These are phyloP conservation scores for Ammopiptanthus mongolicus DNA, from an alignment of 306 rosid genomes.

Conservation along the genomic window DNA sequence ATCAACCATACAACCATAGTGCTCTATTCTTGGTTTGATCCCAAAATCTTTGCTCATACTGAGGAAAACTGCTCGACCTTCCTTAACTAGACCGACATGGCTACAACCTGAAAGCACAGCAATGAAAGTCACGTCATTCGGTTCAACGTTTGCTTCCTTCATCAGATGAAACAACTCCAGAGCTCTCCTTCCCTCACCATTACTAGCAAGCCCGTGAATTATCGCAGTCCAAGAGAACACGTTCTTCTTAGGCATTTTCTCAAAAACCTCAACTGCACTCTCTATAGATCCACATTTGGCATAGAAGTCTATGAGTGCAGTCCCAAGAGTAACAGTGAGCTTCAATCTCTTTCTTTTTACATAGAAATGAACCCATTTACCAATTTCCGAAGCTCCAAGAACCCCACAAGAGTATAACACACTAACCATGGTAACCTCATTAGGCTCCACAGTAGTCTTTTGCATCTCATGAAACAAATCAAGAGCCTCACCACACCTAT, in stretches of 20 bases:
- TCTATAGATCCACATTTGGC: constrained; percentile 55
- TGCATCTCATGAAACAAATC: constrained; percentile 55
- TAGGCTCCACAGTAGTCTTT: constrained; percentile 44
- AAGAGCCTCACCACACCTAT: constrained; percentile 54
- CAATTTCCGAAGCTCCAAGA: constrained; percentile 59
- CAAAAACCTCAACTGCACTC: constrained; percentile 46
- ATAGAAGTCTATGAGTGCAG: constrained; percentile 58
- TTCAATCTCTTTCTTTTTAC: constrained; percentile 50
- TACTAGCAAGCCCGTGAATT: constrained; percentile 61
- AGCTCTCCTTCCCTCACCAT: constrained; percentile 51
- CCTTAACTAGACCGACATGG: constrained; percentile 51
- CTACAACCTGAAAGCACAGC: constrained; percentile 53
- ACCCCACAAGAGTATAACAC: constrained; percentile 52
- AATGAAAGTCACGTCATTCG: constrained; percentile 56
- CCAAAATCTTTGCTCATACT: constrained; percentile 44
- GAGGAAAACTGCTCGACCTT: constrained; percentile 44
- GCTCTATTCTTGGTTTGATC: constrained; percentile 54
- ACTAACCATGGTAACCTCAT: constrained; percentile 68
- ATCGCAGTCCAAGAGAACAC: constrained; percentile 57
- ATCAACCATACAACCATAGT: constrained; percentile 72
- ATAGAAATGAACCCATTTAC: constrained; percentile 64
- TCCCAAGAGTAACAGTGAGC: constrained; percentile 59
- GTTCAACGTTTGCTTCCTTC: constrained; percentile 38
- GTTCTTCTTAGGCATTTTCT: constrained; percentile 35
- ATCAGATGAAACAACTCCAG: constrained; percentile 43